Evolutionary conservation across 257 asterid genomes (phyloP), one percentile per base, ranked within the genome.

Genomic region (Solanum pimpinellifolium): DNA sequence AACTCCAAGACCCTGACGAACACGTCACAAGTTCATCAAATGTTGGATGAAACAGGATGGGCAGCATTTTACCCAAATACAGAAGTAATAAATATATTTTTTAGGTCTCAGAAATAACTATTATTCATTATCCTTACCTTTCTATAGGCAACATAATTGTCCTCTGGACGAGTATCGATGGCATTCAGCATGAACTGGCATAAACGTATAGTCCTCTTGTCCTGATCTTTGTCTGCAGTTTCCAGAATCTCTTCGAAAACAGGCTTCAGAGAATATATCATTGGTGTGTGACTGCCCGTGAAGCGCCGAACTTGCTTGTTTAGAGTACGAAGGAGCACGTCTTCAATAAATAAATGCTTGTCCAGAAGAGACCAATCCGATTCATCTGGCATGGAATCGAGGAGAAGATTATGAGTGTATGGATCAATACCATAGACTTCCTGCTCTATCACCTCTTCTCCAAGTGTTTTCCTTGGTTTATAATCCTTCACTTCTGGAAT

Each of bases 381-480:
- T 84, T 95, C 99, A 33, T 93, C 99, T 8, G 98, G 98, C 98
- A 97, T 96, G 86, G 99, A 97, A 96, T 97, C 99, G 87, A 97
- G 98, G 87, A 97, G 93, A 89, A 97, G 99, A 94, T 97, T 97
- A 87, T 97, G 95, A 74, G 99, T 96, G 90, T 96, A 97, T 6
- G 98, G 98, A 91, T 97, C 99, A 83, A 97, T 96, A 81, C 99
- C 99, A 90, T 97, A 97, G 72, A 97, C 99, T 93, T 97, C 99
- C 91, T 97, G 99, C 90, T 97, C 99, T 84, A 97, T 88, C 91
- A 97, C 99, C 92, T 97, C 98, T 92, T 92, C 93, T 86, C 98
- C 99, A 80, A 93, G 91, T 65, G 89, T 89, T 90, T 96, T 97
- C 90, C 99, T 93, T 31, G 99, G 99, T 90, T 95, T 96, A 90